Evolutionary conservation across 2,329 filamentous ascomycete genomes (phyloP), one percentile per base, ranked within the genome.

Genomic region (Stylonectria norvegica): DNA sequence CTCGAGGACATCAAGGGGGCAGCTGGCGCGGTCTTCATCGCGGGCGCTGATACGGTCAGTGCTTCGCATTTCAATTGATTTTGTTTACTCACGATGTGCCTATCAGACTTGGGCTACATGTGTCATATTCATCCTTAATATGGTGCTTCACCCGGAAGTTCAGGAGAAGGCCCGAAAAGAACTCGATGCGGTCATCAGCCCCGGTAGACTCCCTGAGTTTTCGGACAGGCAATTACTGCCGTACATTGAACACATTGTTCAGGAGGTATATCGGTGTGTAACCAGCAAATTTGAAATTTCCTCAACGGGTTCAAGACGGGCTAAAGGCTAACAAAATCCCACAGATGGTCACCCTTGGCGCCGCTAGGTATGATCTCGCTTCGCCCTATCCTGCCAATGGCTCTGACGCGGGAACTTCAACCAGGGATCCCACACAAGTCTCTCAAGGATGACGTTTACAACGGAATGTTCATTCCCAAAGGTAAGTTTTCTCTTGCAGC

Each of bases 391-490:
- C 17, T 42, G 32, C 34, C 33, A 35, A 40, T n/a, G 40, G 10
- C 33, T 35, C 40, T 55, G 31, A 55, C 33, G 19, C 27, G 31
- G 19, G 22, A 34, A 22, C 18, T 19, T 29, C 22, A 17, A 30
- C 27, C 32, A 58, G 58, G 58, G 5, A 75, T 81, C 36, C 78
- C 78, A 8, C 78, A 81, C 57, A 71, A 65, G 43, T 67, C 74
- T 10, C 65, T 72, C 3, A 57, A 72, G 38, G 76, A 81, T 42
- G 78, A 82, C 48, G 61, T 72, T 20, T 82, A 80, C 50, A 64
- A 73, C 17, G 75, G 71, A 34, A 75, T 78, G 63, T 70, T 72
- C 46, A 78, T 82, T 43, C 76, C 75, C 10, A 72, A 71, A 46
- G 78, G 78, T 60, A 46, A 25, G 40, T 40, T 5, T 6, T 14